Evolutionary conservation across 1,284 basidiomycete genomes (phyloP).

Genomic region (Pyrrhoderma noxium): DNA sequence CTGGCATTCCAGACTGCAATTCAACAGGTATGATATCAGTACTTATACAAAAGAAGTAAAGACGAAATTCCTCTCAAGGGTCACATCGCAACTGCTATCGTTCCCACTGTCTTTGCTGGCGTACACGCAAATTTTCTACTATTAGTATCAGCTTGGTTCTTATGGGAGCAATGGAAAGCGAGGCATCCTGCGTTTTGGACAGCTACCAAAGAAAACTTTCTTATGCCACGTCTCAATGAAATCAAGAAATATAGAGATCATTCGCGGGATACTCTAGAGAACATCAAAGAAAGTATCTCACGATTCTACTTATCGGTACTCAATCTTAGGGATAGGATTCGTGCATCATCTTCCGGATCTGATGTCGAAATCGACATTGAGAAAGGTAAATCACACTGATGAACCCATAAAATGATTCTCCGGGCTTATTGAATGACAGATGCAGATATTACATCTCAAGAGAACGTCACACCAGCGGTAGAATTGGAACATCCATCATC

Average conservation of each 20-base stretch:
- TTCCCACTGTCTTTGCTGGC: not conserved
- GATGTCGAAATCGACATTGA: no score
- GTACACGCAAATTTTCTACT: not conserved
- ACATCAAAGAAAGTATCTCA: not conserved
- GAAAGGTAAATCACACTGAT: no score
- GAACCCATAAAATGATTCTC: no score
- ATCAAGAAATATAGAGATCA: not conserved
- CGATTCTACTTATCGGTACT: not conserved
- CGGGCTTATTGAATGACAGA: no score
- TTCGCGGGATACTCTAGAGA: not conserved
- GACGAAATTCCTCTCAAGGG: not conserved
- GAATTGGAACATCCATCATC: no score
- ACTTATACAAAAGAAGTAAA: not conserved
- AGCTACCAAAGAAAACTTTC: not conserved
- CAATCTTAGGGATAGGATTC: not conserved
- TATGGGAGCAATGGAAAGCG: not conserved
- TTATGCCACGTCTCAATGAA: not conserved
- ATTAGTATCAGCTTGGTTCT: constrained; percentile 1
- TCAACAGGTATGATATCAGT: not conserved
- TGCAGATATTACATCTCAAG: not conserved
- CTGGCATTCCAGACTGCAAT: not conserved
- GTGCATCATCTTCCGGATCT: not conserved
- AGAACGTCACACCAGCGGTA: no score
- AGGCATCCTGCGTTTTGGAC: not conserved
- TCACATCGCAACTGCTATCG: not conserved